Evolutionary conservation across 2,329 filamentous ascomycete species (phyloP).

Genomic region (Aureobasidium sp.): DNA sequence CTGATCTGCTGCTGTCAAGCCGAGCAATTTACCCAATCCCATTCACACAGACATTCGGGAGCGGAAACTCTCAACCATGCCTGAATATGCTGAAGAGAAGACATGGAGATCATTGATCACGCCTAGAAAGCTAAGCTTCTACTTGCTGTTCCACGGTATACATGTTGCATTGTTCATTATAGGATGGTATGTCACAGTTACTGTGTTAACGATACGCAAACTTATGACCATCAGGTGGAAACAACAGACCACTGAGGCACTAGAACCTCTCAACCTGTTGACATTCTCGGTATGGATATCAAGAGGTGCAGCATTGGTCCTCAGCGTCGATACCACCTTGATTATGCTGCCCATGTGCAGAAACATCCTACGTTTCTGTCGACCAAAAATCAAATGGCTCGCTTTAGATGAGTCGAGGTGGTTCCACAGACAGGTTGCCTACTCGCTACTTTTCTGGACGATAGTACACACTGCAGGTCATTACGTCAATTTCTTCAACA

Average conservation of each 20-base stretch:
- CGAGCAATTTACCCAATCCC: not conserved
- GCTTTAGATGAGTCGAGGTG: conserved; percentile 95
- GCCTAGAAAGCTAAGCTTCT: conserved; percentile 27
- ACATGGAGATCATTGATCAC: conserved; percentile 23
- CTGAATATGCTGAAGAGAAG: not conserved
- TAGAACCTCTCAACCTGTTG: conserved; percentile 72
- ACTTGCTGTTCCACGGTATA: conserved; percentile 28
- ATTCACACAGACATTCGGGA: not conserved
- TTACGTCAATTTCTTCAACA: conserved; percentile 98
- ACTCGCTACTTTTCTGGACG: conserved; percentile 76
- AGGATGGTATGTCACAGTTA: conserved; percentile 24
- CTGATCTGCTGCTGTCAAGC: not conserved
- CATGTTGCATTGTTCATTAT: conserved; percentile 29
- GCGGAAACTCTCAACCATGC: not conserved
- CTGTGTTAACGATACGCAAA: conserved; percentile 14
- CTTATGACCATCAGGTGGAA: conserved; percentile 55
- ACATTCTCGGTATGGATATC: conserved; percentile 93
- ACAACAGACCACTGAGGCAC: conserved; percentile 57
- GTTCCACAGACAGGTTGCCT: conserved; percentile 94
- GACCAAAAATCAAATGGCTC: conserved; percentile 79
- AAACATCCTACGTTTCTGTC: conserved; percentile 72
- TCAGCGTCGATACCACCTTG: conserved; percentile 75
- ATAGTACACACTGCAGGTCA: conserved; percentile 68
- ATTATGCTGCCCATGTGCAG: conserved; percentile 93
- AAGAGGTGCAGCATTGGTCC: conserved; percentile 77